Base-by-base conservation (phyloP, 2,329 filamentous ascomycete genomes). In the Pseudopyricularia javanii region DNA sequence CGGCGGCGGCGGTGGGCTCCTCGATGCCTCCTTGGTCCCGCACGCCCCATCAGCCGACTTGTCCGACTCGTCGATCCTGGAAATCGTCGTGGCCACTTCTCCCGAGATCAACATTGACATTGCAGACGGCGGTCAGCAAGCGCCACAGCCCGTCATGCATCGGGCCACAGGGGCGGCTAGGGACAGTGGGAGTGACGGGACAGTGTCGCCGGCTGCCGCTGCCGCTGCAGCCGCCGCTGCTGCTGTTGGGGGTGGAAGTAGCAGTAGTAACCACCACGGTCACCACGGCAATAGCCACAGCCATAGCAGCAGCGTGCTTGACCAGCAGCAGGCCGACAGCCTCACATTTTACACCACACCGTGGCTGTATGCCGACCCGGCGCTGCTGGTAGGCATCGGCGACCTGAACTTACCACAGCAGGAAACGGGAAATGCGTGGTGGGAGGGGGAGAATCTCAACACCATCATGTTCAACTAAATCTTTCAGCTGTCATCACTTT, bases 61-160 rank as follows among this genome's bases (percentile, higher is more conserved):
- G 3, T 51, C 55, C 4, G 64, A 67, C 28, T 70, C 72, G 26
- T 63, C 59, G 48, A 69, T 66, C 2, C 63, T 76, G 0, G 74
- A 77, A 56, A 74, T 76, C 30, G 71, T 75, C 4, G 73, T 75
- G 7, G 72, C 74, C 1, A 74, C 71, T 5, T 75, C 74, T 0
- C 74, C 74, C 0, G 74, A 76, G 47, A 70, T 76, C 52, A 72
- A 66, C 1, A 71, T 76, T 47, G 74, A 77, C 56, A 76, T 73
- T 0, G 68, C 73, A 3, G 73, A 76, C 54, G 74, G 74, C 9
- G 74, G 74, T 0, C 73, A 74, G 52, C 72, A 73, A 9, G 73
- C 70, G 20, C 49, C 49, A 3, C 49, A 50, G 33, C 49, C 33
- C 1, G 32, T 50, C 22, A 28, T 4, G 22, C 17, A 50, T 30